Evolutionary conservation across 805 yeast genomes (phyloP), one percentile per base, ranked within the genome.

Genomic region (Kodamaea fukazawae): DNA sequence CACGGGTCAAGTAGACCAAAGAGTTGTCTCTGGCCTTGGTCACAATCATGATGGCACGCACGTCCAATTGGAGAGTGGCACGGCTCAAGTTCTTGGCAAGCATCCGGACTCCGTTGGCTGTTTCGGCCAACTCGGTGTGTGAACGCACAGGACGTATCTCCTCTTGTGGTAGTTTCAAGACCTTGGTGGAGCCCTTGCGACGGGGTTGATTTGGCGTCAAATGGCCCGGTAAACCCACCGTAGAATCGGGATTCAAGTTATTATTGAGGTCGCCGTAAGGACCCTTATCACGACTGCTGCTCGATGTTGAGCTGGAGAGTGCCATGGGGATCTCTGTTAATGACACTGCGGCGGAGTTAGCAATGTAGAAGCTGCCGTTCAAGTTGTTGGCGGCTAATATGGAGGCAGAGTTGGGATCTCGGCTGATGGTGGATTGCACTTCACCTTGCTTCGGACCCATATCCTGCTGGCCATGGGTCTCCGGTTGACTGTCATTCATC

Each of bases 21-120:
- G 88, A 80, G 50, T 84, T 81, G 57, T 89, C 96, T 40, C 95
- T 72, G 1, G 95, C 93, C 59, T 88, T 88, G n/a, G 96, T 88
- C 13, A 89, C 89, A 10, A 88, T 78, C 79, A 88, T 73, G 13
- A 88, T 78, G 12, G 86, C 78, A 32, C 75, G 73, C 13, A 85
- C 80, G 40, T 83, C 81, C 14, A 88, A 60, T 50, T 80, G 81
- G 18, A 88, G 79, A 3, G 85, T 82, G 3, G 90, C 86, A 48
- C 78, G 78, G 38, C 79, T 72, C 28, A 86, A 62, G 57, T 83
- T 83, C 46, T 79, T 81, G n/a, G 86, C 83, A 43, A 86, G 66
- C 67, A 81, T 72, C 33, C 93, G 70, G 5, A 86, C 90, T 2
- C 88, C 89, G 55, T 84, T 83, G 3, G 89, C 93, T 7, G 91